Evolutionary conservation across 164 flowering plant species (phyloP), one percentile per base, ranked within the genome.

Genomic region (Kalanchoe fedtschenkoi): DNA sequence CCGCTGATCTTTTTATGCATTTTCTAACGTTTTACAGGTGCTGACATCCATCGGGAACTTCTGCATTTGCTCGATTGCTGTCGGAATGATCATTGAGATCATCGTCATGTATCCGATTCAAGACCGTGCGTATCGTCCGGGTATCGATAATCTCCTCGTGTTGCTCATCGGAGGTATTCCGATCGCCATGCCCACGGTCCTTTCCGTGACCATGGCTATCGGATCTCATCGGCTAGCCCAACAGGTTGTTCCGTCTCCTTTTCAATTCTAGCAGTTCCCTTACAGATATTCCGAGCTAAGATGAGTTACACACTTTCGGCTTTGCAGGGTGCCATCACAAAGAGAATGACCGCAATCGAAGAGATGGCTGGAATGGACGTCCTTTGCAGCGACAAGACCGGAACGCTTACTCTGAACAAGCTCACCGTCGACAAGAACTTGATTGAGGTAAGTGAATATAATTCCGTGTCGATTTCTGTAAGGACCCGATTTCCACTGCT

Each of bases 321-420:
- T 5, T 26, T 51, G 11, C 26, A 89, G 92, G 97, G 97, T 54
- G 97, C 97, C n/a, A 90, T 90, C 66, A 90, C 97, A 3, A 90
- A 90, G 74, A 80, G 97, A 75, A 89, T 89, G 97, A 89, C 97
- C 4, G 95, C 95, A 22, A 90, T 90, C n/a, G 97, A 90, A 73
- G 97, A 90, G 70, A 90, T 90, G 97, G 95, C 97, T 0, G 97
- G 97, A 58, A 87, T 90, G 97, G 95, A 90, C 58, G 97, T 90
- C 46, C 95, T 90, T 54, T 90, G 97, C 81, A 90, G 97, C 74
- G 97, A 90, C 69, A 90, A 90, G 69, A 87, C 97, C 19, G 95
- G 97, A 61, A 90, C 97, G 43, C 66, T 87, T 30, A 90, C 95
- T 1, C 60, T 90, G 38, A 90, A 90, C 76, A 85, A 86, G 70